phyloP scores from a whole-genome alignment of 495 filamentous ascomycete genomes.

The Trypethelium eluteriae region DNA sequence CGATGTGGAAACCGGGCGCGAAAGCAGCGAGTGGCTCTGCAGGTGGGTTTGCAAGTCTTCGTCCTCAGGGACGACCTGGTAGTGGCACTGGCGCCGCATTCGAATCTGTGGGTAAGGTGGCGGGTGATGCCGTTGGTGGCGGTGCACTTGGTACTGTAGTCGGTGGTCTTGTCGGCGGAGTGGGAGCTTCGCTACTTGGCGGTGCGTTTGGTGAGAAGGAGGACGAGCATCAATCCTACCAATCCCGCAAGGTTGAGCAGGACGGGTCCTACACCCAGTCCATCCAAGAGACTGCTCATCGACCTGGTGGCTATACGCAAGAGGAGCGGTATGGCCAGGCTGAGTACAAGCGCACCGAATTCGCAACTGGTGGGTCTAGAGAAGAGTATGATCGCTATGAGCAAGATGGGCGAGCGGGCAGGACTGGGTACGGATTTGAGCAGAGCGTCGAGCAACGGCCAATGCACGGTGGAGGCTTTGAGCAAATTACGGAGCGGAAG shows the following conservation, averaged over 20 bases:
- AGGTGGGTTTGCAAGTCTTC: constrained; percentile 15
- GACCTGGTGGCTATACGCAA: constrained; percentile 25
- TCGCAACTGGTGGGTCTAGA: constrained; percentile 39
- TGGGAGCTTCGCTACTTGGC: constrained; percentile 30
- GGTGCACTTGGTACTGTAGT: constrained; percentile 40
- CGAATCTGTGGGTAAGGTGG: constrained; percentile 28
- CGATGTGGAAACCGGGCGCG: constrained; percentile 49
- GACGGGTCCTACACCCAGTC: constrained; percentile 41
- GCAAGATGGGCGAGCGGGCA: constrained; percentile 25
- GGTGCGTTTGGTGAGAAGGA: constrained; percentile 36
- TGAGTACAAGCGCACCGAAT: constrained; percentile 39
- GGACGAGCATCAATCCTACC: constrained; percentile 40
- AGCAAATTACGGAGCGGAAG: constrained; percentile 25
- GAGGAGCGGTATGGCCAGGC: constrained; percentile 42
- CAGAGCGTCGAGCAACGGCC: constrained; percentile 22
- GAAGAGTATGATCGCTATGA: constrained; percentile 40
- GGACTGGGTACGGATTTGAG: constrained; percentile 28
- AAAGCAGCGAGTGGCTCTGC: constrained; percentile 25
- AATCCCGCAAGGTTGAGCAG: constrained; percentile 28
- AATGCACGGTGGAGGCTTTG: constrained; percentile 27
- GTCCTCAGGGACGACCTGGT: constrained; percentile 1
- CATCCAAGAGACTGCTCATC: constrained; percentile 41
- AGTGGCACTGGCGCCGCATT: constrained; percentile 26
- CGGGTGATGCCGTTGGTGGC: constrained; percentile 36
- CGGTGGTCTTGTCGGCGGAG: constrained; percentile 40